These are phyloP conservation scores for Oxytropis ochrocephala DNA, from an alignment of 306 rosid species.

Conservation along the genomic window DNA sequence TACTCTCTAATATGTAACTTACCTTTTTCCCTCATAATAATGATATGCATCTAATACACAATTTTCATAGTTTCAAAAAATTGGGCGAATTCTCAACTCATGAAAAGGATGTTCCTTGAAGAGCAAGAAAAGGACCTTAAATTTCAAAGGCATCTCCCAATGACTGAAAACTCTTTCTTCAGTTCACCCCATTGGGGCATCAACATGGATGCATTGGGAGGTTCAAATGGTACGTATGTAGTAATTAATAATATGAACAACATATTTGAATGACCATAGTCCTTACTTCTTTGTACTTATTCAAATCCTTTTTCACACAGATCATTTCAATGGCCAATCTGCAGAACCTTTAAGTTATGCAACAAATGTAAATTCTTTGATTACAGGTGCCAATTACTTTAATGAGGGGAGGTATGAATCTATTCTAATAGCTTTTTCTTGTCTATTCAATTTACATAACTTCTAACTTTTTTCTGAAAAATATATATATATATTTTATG, in stretches of 20 bases:
- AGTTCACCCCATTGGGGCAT: slow-evolving; percentile 25
- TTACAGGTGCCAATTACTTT: slow-evolving; percentile 21
- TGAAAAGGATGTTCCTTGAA: slow-evolving; percentile 39
- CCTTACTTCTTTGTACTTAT: background rate
- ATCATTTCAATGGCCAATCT: slow-evolving; percentile 30
- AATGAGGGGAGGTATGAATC: slow-evolving; percentile 47
- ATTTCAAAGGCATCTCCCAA: slow-evolving; percentile 39
- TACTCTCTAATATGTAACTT: background rate
- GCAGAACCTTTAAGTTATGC: slow-evolving; percentile 28
- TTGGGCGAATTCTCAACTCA: slow-evolving; percentile 19
- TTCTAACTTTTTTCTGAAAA: too few species aligned
- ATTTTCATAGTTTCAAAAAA: slow-evolving; percentile 35
- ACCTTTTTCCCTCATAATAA: background rate
- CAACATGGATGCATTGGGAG: slow-evolving; percentile 26
- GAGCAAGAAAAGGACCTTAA: slow-evolving; percentile 48
- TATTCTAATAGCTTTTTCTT: background rate
- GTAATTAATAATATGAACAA: background rate
- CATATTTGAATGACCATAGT: too few species aligned
- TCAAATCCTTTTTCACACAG: slow-evolving; percentile 24
- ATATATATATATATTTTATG: background rate
- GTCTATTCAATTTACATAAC: too few species aligned
- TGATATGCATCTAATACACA: too few species aligned
- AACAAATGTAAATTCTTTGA: background rate
- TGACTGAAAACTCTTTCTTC: slow-evolving; percentile 29
- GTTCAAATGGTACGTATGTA: slow-evolving; percentile 25